Evolutionary conservation across 2,329 filamentous ascomycete species (phyloP).

Genomic region (Knufia petricola): DNA sequence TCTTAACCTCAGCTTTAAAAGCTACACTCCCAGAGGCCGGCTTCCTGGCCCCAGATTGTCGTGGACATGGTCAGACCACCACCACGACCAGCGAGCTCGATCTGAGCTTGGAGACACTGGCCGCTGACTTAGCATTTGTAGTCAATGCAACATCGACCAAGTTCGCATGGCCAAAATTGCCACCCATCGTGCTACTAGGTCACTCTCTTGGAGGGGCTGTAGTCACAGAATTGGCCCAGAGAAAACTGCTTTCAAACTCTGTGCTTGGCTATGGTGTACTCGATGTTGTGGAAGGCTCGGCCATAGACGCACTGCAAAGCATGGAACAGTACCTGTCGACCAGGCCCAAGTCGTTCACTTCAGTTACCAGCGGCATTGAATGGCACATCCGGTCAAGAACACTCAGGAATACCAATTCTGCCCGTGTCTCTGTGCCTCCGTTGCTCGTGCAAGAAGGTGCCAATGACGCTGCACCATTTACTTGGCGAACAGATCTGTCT

Average conservation of each 20-base stretch:
- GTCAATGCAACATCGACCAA: constrained; percentile 56
- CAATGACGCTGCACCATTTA: constrained; percentile 46
- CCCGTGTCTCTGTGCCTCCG: constrained; percentile 75
- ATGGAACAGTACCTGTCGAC: constrained; percentile 89
- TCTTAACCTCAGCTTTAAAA: constrained; percentile 66
- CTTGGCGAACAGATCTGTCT: constrained; percentile 76
- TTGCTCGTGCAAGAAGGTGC: constrained; percentile 46
- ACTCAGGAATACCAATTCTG: constrained; percentile 72
- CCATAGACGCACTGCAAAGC: constrained; percentile 84
- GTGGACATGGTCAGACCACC: constrained; percentile 68
- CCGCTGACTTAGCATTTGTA: constrained; percentile 60
- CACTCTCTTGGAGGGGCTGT: constrained; percentile 91
- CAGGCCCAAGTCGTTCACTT: constrained; percentile 68
- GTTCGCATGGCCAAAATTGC: constrained; percentile 65
- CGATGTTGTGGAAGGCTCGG: constrained; percentile 91
- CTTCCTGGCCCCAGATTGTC: constrained; percentile 73
- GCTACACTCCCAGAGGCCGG: constrained; percentile 70
- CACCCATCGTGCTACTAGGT: constrained; percentile 71
- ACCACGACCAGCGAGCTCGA: constrained; percentile 40
- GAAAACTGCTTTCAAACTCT: constrained; percentile 53
- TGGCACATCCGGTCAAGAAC: constrained; percentile 91
- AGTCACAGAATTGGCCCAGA: constrained; percentile 69
- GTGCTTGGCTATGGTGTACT: constrained; percentile 81
- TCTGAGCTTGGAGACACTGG: constrained; percentile 62
- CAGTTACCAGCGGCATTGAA: constrained; percentile 69